Evolutionary conservation across 805 yeast species (phyloP).

Genomic region (Candida mattraensis): DNA sequence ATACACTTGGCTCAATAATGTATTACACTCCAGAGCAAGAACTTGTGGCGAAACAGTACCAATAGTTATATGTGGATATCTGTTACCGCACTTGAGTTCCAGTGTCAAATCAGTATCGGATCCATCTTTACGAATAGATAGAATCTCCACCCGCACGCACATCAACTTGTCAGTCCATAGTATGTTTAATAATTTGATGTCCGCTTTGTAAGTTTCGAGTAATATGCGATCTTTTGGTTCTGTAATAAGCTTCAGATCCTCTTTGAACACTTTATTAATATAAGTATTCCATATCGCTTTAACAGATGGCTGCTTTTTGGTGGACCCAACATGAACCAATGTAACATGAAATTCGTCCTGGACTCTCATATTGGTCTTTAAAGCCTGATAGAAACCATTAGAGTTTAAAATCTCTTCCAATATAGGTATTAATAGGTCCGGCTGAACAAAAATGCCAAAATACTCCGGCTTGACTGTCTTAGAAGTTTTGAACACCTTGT

Average conservation of each 20-base stretch:
- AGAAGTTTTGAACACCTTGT: slow-evolving; percentile 32
- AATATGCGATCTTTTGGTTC: slow-evolving; percentile 6
- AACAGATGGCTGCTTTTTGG: slow-evolving; percentile 13
- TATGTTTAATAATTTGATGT: slow-evolving; percentile 42
- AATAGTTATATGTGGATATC: slow-evolving; percentile 68
- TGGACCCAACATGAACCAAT: slow-evolving; percentile 45
- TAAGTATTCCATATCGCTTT: slow-evolving; percentile 22
- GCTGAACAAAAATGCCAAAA: slow-evolving; percentile 43
- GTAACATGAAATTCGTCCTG: slow-evolving; percentile 69
- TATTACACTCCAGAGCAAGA: slow-evolving; percentile 55
- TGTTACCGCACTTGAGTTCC: slow-evolving; percentile 36
- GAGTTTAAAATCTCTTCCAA: slow-evolving; percentile 17
- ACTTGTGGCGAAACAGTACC: slow-evolving; percentile 52
- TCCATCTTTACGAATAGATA: slow-evolving; percentile 12
- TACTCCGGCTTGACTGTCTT: slow-evolving; percentile 38
- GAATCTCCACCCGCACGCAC: slow-evolving; percentile 50
- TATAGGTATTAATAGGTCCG: slow-evolving; percentile 5
- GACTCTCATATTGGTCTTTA: slow-evolving; percentile 38
- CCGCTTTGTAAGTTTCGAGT: slow-evolving; percentile 32
- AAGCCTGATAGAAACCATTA: slow-evolving; percentile 5
- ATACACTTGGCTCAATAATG: slow-evolving; percentile 27
- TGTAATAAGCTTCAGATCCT: slow-evolving; percentile 9
- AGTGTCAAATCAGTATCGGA: slow-evolving; percentile 12
- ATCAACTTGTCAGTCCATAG: slow-evolving; percentile 53
- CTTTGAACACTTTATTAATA: slow-evolving; percentile 10